Conservation (phyloP, 2,329 filamentous ascomycete species). For the Huntiella decipiens region DNA sequence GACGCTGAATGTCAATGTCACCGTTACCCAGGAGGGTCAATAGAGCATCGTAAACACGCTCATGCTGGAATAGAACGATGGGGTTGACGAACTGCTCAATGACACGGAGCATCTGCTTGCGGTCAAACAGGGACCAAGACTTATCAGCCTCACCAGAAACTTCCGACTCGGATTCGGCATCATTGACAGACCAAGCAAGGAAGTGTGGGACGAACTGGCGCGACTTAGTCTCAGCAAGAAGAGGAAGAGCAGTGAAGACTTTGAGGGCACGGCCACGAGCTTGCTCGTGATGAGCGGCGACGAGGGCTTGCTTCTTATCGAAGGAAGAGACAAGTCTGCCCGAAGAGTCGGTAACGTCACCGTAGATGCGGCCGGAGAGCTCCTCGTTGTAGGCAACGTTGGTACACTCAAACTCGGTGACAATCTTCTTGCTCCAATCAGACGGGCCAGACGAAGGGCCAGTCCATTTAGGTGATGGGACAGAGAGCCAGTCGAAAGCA, state of each 20-base stretch:
- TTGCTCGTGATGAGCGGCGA: slow-evolving; percentile 30
- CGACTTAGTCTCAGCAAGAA: slow-evolving; percentile 69
- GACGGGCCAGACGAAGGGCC: slow-evolving; percentile 21
- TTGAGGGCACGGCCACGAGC: slow-evolving; percentile 63
- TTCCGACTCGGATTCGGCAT: slow-evolving; percentile 20
- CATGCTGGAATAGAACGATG: slow-evolving; percentile 57
- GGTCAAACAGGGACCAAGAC: slow-evolving; percentile 58
- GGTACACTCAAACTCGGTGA: slow-evolving; percentile 71
- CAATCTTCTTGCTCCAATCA: slow-evolving; percentile 20
- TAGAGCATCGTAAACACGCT: slow-evolving; percentile 58
- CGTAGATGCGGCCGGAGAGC: slow-evolving; percentile 30
- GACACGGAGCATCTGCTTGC: slow-evolving; percentile 62
- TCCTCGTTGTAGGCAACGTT: slow-evolving; percentile 45
- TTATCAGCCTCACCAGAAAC: slow-evolving; percentile 22
- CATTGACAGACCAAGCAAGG: slow-evolving; percentile 53
- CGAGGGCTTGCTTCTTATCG: slow-evolving; percentile 39
- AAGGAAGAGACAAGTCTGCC: slow-evolving; percentile 45
- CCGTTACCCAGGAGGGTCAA: slow-evolving; percentile 67
- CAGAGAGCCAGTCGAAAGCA: slow-evolving; percentile 59
- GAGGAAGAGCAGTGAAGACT: slow-evolving; percentile 53
- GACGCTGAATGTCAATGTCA: slow-evolving; percentile 74
- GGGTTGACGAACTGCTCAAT: slow-evolving; percentile 80
- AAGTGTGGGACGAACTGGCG: slow-evolving; percentile 72
- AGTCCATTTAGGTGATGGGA: slow-evolving; percentile 35
- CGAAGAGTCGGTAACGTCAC: slow-evolving; percentile 31